Evolutionary conservation across 164 flowering plant species (phyloP).

Genomic region (Nelumbo lutea): DNA sequence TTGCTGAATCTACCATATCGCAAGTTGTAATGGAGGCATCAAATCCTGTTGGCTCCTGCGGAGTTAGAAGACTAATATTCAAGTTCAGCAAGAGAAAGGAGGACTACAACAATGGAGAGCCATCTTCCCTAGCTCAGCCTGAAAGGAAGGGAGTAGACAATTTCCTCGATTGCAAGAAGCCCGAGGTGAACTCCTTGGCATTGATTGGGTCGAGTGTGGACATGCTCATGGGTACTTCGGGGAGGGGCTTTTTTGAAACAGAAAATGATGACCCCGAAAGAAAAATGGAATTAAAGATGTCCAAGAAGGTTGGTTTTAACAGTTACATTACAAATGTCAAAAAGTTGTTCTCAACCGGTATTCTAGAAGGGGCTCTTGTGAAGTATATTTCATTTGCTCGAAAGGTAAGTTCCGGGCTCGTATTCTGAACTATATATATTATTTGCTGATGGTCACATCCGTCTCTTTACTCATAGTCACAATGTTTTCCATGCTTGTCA

Average conservation of each 20-base stretch:
- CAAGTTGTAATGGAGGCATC: constrained; percentile 51
- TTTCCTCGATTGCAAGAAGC: constrained; percentile 7
- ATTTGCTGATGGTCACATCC: background rate
- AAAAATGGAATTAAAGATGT: constrained; percentile 33
- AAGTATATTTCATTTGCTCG: constrained; percentile 39
- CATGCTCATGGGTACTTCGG: constrained; percentile 1
- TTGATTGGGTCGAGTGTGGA: constrained; percentile 6
- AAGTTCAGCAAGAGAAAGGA: constrained; percentile 55
- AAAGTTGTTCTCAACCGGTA: constrained; percentile 55
- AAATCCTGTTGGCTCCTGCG: constrained; percentile 43
- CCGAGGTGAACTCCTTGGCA: constrained; percentile 8
- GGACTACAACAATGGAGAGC: constrained; percentile 8
- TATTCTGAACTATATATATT: background rate
- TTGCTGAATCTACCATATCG: constrained; percentile 20
- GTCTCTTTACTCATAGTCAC: background rate
- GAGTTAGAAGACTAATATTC: constrained; percentile 60
- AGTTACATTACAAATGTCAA: constrained; percentile 52
- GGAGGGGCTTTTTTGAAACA: constrained; percentile 1
- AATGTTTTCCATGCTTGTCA: constrained; percentile 20
- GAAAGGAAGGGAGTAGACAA: constrained; percentile 3
- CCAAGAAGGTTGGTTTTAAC: constrained; percentile 35
- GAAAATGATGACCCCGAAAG: constrained; percentile 11
- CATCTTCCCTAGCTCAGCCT: constrained; percentile 10
- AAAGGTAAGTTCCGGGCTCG: constrained; percentile 29
- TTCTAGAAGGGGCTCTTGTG: constrained; percentile 69